Evolutionary conservation across 768 basidiomycete species (phyloP).

Genomic region (Rhodotorula paludigena): DNA sequence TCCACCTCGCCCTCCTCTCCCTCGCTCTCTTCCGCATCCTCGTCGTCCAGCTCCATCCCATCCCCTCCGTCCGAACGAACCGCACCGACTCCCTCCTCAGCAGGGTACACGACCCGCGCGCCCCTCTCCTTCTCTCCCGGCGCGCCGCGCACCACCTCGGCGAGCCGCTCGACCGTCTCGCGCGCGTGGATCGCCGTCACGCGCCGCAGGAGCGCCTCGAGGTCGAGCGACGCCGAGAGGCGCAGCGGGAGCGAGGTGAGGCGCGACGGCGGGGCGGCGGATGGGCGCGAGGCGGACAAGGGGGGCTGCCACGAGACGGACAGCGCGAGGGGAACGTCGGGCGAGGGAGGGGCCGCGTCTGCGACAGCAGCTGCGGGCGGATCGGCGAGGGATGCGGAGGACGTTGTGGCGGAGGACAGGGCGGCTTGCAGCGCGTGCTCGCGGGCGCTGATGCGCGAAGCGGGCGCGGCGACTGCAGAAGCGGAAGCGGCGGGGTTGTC

Average conservation of each 20-base stretch:
- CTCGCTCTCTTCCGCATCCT: neutral
- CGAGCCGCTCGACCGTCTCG: constrained; percentile 1
- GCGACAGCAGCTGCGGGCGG: neutral
- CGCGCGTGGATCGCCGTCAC: constrained; percentile 9
- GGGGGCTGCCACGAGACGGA: constrained; percentile 3
- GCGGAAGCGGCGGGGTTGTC: too few species aligned
- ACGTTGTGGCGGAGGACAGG: neutral
- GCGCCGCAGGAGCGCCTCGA: constrained; percentile 9
- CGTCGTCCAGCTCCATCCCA: neutral
- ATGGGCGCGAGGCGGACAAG: neutral
- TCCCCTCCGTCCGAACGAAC: too few species aligned
- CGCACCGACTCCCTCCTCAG: neutral
- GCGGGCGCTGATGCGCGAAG: neutral
- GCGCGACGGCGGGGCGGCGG: neutral
- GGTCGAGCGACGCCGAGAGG: constrained; percentile 1
- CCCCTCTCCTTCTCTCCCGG: neutral
- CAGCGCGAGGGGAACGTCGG: neutral
- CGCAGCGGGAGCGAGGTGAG: too few species aligned
- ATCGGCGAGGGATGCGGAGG: neutral
- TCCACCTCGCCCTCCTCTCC: neutral
- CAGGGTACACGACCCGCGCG: neutral
- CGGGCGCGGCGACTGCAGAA: neutral
- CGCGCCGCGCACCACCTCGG: neutral
- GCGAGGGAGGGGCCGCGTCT: neutral
- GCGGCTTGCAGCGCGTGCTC: neutral